A percentile compares a stretch with the other conserved stretches of the same genome.
Evolutionary conservation across 192 early-diverging fungal genomes (phyloP).

Genomic region (Mortierella alpina): DNA sequence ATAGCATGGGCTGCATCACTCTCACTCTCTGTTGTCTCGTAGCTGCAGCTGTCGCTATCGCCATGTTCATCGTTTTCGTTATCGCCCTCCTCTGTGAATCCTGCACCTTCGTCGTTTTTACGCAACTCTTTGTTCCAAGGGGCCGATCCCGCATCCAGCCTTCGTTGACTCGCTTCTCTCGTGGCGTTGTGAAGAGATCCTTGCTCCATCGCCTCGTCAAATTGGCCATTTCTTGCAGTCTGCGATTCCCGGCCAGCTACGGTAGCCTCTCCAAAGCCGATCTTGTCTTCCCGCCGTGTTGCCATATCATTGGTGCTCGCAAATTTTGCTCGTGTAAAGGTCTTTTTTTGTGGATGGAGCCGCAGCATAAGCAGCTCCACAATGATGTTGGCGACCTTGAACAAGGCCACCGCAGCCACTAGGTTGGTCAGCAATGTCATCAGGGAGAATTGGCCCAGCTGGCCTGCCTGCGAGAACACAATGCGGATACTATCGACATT

Average conservation of each 20-base stretch:
- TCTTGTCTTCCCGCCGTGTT: not conserved
- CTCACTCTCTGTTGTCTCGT: no score
- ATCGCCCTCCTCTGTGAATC: no score
- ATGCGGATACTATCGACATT: constrained; percentile 41
- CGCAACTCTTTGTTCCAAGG: no score
- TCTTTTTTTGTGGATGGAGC: constrained; percentile 48
- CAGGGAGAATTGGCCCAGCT: constrained; percentile 50
- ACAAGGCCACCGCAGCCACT: constrained; percentile 53
- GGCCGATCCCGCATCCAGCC: no score
- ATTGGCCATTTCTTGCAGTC: no score
- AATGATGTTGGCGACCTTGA: constrained; percentile 52
- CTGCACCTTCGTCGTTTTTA: no score
- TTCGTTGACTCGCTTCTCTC: not conserved
- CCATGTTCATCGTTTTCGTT: no score
- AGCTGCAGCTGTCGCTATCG: no score
- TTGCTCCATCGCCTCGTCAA: constrained; percentile 6
- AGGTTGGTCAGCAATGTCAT: constrained; percentile 52
- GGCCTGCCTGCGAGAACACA: constrained; percentile 54
- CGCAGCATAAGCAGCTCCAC: constrained; percentile 54
- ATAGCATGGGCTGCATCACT: no score
- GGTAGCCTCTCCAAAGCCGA: not conserved
- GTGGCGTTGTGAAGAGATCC: not conserved
- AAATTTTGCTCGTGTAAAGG: constrained; percentile 35
- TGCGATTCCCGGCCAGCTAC: not conserved
- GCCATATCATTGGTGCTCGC: constrained; percentile 18